These are phyloP conservation scores for Candida andamanensis DNA, from an alignment of 805 yeast species.

Conservation along the genomic window DNA sequence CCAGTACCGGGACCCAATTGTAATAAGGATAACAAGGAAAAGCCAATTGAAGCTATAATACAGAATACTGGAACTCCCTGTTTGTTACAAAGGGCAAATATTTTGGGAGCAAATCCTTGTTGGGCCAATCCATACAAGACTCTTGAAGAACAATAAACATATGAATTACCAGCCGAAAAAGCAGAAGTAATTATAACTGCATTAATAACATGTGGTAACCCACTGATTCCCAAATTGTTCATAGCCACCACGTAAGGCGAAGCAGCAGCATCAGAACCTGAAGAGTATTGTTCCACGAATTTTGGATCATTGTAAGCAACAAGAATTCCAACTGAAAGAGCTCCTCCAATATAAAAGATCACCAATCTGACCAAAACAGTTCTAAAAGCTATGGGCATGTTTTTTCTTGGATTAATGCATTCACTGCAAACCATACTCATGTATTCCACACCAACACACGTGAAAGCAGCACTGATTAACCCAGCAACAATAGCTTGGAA, in stretches of 20 bases:
- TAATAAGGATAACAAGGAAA: slow-evolving; percentile 18
- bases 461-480: slow-evolving; percentile 32
- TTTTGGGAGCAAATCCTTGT: slow-evolving; percentile 67
- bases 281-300: slow-evolving; percentile 13
- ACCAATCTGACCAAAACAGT: slow-evolving; percentile 47
- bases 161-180: slow-evolving; percentile 81
- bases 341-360: slow-evolving; percentile 17
- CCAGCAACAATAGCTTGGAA: slow-evolving; percentile 41
- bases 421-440: slow-evolving; percentile 47
- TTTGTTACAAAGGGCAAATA: slow-evolving; percentile 53
- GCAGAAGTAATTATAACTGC: slow-evolving; percentile 71
- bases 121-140: slow-evolving; percentile 65
- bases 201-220: slow-evolving; percentile 73
- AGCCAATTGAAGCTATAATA: slow-evolving; percentile 36
- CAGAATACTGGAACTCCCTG: slow-evolving; percentile 69
- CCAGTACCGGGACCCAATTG: slow-evolving; percentile 22
- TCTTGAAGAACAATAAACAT: slow-evolving; percentile 65
- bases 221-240: slow-evolving; percentile 56
- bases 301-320: slow-evolving; percentile 18
- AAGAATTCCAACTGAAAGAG: slow-evolving; percentile 19
- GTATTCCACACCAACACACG: slow-evolving; percentile 42
- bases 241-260: slow-evolving; percentile 85
- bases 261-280: slow-evolving; percentile 31
- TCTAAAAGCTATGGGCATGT: slow-evolving; percentile 54
- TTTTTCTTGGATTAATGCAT: slow-evolving; percentile 52